Percentiles rank a stretch among this genome's conserved stretches.
Evolutionary conservation across 805 yeast genomes (phyloP).

Genomic region (Wickerhamomyces hampshirensis): DNA sequence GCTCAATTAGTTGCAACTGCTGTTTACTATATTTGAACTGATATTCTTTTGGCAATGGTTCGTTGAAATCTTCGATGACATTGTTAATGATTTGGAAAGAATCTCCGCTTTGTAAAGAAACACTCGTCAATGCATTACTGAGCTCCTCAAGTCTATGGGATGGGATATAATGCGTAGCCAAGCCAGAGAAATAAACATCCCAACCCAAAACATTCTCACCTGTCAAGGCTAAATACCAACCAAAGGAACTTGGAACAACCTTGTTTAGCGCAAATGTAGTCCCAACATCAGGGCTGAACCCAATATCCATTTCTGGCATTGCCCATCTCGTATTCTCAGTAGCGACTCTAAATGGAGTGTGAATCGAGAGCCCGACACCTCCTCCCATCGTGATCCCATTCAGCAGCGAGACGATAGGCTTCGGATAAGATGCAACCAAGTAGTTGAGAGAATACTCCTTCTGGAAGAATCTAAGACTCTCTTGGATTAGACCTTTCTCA

Average conservation of each 20-base stretch:
- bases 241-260: slow-evolving; percentile 69
- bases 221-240: slow-evolving; percentile 81
- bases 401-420: slow-evolving; percentile 82
- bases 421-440: slow-evolving; percentile 72
- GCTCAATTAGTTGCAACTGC: slow-evolving; percentile 61
- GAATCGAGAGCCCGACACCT: slow-evolving; percentile 89
- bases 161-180: slow-evolving; percentile 87
- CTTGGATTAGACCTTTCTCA: slow-evolving; percentile 36
- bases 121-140: slow-evolving; percentile 54
- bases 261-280: slow-evolving; percentile 85
- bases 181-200: slow-evolving; percentile 79
- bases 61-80: slow-evolving; percentile 75
- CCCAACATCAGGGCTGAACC: slow-evolving; percentile 95
- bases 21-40: slow-evolving; percentile 51
- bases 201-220: slow-evolving; percentile 73
- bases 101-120: slow-evolving; percentile 21
- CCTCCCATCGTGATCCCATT: slow-evolving; percentile 98
- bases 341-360: slow-evolving; percentile 90
- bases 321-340: slow-evolving; percentile 88
- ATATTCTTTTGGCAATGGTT: slow-evolving; percentile 59
- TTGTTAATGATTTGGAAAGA: slow-evolving; percentile 49
- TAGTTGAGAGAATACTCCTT: slow-evolving; percentile 80
- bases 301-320: slow-evolving; percentile 98
- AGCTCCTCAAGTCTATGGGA: slow-evolving; percentile 58
- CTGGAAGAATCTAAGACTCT: slow-evolving; percentile 64